These are phyloP conservation scores for Neostapfia colusana DNA, from an alignment of 176 grass and related monocot genomes.

Conservation along the genomic window DNA sequence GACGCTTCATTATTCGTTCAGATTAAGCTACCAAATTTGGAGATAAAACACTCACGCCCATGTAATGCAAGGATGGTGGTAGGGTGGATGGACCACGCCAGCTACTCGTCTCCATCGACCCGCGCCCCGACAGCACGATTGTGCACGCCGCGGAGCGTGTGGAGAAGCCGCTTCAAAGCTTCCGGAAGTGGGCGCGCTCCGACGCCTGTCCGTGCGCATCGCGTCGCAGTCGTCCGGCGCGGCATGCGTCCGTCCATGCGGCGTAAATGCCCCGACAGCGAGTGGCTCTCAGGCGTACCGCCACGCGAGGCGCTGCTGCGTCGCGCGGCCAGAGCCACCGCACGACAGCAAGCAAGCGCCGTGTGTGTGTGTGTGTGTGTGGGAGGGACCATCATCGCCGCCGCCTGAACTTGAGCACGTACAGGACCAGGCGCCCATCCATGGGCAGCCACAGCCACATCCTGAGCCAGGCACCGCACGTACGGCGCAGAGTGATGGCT, in stretches of 20 bases:
- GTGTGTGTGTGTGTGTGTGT: no score
- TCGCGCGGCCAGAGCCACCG: conserved; percentile 25
- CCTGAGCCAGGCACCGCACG: conserved; percentile 9
- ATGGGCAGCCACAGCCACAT: background rate
- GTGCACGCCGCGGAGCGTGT: background rate
- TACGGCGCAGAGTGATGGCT: background rate
- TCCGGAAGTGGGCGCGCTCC: conserved; percentile 24
- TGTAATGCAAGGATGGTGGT: background rate
- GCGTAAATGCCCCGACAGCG: conserved; percentile 39
- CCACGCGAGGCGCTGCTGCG: conserved; percentile 39
- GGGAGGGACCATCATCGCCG: background rate
- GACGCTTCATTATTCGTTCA: background rate
- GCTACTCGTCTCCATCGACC: background rate
- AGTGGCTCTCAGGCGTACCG: conserved; percentile 21
- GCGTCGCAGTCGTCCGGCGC: conserved; percentile 34
- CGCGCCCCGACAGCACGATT: conserved; percentile 21
- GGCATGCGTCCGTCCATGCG: conserved; percentile 41
- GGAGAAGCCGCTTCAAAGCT: background rate
- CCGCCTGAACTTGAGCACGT: background rate
- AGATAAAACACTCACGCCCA: background rate
- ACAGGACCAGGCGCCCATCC: background rate
- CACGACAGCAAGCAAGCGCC: background rate
- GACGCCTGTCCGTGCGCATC: conserved; percentile 15
- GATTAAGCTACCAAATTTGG: background rate
- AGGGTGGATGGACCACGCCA: background rate